A percentile compares a stretch with the other conserved stretches of the same genome.
These are phyloP conservation scores for Trichosporon sp. DNA, from an alignment of 1,284 basidiomycete species.

Conservation along the genomic window DNA sequence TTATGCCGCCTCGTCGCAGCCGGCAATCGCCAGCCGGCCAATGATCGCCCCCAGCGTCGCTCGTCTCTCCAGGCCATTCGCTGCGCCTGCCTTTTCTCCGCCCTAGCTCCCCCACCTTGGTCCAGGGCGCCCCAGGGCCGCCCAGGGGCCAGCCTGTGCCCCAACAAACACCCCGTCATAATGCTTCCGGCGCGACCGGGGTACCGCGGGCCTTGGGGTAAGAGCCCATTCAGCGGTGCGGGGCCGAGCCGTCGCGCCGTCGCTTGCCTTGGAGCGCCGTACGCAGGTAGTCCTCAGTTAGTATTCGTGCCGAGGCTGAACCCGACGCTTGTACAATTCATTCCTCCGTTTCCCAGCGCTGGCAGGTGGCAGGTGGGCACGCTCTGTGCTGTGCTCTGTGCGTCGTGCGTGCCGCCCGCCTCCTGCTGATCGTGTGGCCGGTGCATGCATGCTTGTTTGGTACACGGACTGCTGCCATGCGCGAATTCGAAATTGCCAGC, in stretches of 20 bases:
- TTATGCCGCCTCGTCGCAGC: background rate
- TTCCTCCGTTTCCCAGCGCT: background rate
- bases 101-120: slow-evolving; percentile 3
- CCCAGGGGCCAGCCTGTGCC: background rate
- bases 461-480: background rate
- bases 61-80: background rate
- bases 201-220: background rate
- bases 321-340: background rate
- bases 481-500: background rate
- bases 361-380: background rate
- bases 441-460: background rate
- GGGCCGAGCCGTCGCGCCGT: background rate
- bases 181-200: background rate
- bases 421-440: background rate
- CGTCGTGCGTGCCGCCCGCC: no score
- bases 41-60: background rate
- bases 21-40: background rate
- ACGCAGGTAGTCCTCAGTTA: background rate
- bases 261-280: background rate
- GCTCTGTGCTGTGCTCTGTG: background rate
- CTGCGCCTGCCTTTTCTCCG: background rate
- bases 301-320: background rate
- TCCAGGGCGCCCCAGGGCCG: background rate
- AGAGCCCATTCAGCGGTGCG: background rate
- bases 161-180: background rate